Percentiles rank a stretch among this genome's conserved stretches.
phyloP scores from a whole-genome alignment of 2,329 filamentous ascomycete species.

The Aspergillus pseudoglaucus region DNA sequence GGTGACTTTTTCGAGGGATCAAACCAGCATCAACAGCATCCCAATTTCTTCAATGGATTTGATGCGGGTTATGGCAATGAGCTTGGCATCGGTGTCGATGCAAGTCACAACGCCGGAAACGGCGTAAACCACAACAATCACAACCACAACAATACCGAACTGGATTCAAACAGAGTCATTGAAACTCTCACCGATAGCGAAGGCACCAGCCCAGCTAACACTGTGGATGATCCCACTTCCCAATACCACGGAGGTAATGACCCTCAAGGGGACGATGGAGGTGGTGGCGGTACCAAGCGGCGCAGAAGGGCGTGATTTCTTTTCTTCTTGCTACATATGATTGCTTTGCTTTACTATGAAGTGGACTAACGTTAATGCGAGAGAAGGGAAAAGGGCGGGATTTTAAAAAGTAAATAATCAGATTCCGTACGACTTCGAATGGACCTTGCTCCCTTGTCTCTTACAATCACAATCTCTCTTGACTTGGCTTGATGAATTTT shows the following conservation, averaged over 20 bases:
- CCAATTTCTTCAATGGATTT: conserved; percentile 30
- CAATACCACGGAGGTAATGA: conserved; percentile 12
- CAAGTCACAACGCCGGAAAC: conserved; percentile 4
- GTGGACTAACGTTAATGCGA: too few relatives aligned
- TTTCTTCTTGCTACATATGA: background rate
- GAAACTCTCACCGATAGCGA: conserved; percentile 42
- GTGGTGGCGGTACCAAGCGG: conserved; percentile 24
- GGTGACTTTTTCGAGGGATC: conserved; percentile 26
- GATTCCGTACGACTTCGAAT: too few relatives aligned
- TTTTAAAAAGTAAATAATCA: too few relatives aligned
- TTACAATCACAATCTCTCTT: too few relatives aligned
- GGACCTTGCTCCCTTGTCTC: too few relatives aligned
- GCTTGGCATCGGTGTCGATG: background rate
- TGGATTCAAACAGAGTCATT: conserved; percentile 30
- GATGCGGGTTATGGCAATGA: conserved; percentile 20
- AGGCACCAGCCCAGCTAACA: conserved; percentile 34
- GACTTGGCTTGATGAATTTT: too few relatives aligned
- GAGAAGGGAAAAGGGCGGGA: too few relatives aligned
- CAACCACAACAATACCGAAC: conserved; percentile 10
- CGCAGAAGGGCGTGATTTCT: conserved; percentile 24
- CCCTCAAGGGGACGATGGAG: conserved; percentile 13
- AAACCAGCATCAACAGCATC: conserved; percentile 17
- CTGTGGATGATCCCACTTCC: conserved; percentile 22
- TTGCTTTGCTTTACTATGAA: background rate
- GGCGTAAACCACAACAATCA: conserved; percentile 5